Base-by-base conservation (phyloP, 163 green algal species). In the Prototheca wickerhamii region DNA sequence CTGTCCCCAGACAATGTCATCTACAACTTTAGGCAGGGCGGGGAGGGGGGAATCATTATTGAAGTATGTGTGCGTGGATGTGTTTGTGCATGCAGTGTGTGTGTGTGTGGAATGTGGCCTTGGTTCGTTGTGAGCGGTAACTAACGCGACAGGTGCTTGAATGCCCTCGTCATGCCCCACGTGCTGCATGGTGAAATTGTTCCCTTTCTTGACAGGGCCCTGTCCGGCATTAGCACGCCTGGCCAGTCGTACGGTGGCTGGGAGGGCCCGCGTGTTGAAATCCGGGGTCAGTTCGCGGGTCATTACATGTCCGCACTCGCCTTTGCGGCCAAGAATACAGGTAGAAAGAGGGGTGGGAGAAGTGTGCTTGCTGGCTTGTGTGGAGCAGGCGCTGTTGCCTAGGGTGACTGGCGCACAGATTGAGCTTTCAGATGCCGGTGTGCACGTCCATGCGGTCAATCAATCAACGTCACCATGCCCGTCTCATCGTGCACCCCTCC, bases 271-370 rank as follows among this genome's bases (percentile, higher is more conserved):
- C 60, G 29, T 28, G 76, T 74, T 25, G 75, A 86, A 46, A 53
- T 86, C 15, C 66, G 79, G 0, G 79, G 79, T 12, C 74, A 86
- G 32, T 86, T 86, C 58, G 73, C 81, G 0, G 76, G 78, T 0
- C 78, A 86, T 56, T 86, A 84, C 62, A 54, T 86, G 1, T 76
- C 61, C 0, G 78, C 68, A 5, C 30, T 77, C 20, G 63, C 68
- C 5, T 74, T 71, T 57, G 73, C 59, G 1, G 69, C 46, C 4
- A 32, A 61, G 25, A 69, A 37, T 33, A 83, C 71, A 66, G 68
- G 69, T 72, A 43, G 2, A 35, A 6, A 33, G n/a, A 50, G 4
- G 25, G 2, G 46, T 28, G 20, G 20, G 20, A 43, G 15, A 57
- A 37, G 20, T 25, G 7, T 64, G 30, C 26, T 58, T 68, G 40